phyloP scores from a whole-genome alignment of 208 protist species.

The Crithidia sp. region DNA sequence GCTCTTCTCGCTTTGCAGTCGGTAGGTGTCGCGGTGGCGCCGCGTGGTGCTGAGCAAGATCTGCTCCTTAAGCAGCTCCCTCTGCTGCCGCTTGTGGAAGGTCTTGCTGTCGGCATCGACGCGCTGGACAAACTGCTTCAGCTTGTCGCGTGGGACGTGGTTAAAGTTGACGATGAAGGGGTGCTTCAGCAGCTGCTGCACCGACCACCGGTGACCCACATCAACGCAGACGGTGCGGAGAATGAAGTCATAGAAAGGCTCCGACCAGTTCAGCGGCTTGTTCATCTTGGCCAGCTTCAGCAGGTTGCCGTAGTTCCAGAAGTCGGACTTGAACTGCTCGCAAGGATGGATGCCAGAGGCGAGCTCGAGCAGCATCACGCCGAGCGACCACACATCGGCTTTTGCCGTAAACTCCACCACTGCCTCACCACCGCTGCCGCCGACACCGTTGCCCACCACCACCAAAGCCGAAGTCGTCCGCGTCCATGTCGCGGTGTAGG shows the following conservation, averaged over 20 bases:
- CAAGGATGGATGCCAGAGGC: conserved; percentile 78
- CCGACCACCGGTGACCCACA: conserved; percentile 58
- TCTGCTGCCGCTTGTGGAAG: conserved; percentile 74
- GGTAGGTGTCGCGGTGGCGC: conserved; percentile 59
- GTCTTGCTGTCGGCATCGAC: conserved; percentile 70
- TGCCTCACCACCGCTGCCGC: conserved; percentile 22
- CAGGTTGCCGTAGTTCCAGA: conserved; percentile 82
- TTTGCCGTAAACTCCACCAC: conserved; percentile 77
- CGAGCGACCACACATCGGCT: conserved; percentile 90
- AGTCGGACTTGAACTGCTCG: conserved; percentile 86
- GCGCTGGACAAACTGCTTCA: conserved; percentile 79
- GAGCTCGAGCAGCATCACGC: conserved; percentile 85
- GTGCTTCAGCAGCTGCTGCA: conserved; percentile 70
- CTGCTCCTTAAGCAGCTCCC: conserved; percentile 72
- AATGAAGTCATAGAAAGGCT: conserved; percentile 81
- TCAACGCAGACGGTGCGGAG: conserved; percentile 66
- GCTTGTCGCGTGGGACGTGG: conserved; percentile 63
- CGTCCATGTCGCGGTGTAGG: conserved; percentile 18
- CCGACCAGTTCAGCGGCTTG: conserved; percentile 82
- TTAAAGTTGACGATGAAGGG: conserved; percentile 78
- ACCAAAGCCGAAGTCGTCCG: conserved; percentile 4
- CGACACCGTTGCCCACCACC: conserved; percentile 4
- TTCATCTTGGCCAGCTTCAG: conserved; percentile 82
- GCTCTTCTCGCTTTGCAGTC: conserved; percentile 58
- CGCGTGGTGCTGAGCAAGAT: conserved; percentile 76